Evolutionary conservation across 495 filamentous ascomycete genomes (phyloP).

Genomic region (Physcia stellaris): DNA sequence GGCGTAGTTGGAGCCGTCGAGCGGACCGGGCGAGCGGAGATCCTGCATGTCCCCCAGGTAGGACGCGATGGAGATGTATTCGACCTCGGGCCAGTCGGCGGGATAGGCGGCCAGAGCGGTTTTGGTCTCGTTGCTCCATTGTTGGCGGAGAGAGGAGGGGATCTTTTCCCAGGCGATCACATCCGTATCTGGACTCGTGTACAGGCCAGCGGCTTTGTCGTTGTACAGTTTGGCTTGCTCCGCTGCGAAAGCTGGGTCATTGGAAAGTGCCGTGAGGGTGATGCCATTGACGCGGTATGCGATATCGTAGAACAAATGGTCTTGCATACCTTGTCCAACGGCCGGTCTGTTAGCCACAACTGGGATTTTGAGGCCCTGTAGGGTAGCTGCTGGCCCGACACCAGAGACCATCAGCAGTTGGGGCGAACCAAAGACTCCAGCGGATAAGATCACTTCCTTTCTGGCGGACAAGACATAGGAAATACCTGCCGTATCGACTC

Average conservation of each 20-base stretch:
- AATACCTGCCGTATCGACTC: conserved; percentile 21
- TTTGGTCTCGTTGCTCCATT: conserved; percentile 14
- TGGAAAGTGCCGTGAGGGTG: conserved; percentile 9
- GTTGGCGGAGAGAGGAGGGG: conserved; percentile 19
- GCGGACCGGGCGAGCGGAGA: conserved; percentile 11
- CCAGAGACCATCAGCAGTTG: conserved; percentile 34
- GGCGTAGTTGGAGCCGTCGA: conserved; percentile 32
- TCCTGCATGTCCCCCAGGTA: conserved; percentile 11
- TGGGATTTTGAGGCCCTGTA: conserved; percentile 29
- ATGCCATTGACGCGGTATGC: conserved; percentile 17
- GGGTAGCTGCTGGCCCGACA: conserved; percentile 26
- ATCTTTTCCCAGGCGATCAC: conserved; percentile 35
- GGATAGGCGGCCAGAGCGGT: conserved; percentile 25
- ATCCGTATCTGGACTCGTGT: conserved; percentile 27
- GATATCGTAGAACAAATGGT: conserved; percentile 24
- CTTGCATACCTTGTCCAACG: conserved; percentile 48
- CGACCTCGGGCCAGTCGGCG: conserved; percentile 45
- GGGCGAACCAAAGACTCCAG: conserved; percentile 34
- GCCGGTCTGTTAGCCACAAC: conserved; percentile 41
- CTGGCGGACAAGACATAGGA: conserved; percentile 27
- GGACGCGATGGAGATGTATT: conserved; percentile 25
- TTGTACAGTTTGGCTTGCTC: conserved; percentile 11
- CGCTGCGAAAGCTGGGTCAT: conserved; percentile 3
- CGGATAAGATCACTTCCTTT: conserved; percentile 44
- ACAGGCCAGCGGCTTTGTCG: conserved; percentile 15